Percentiles rank a stretch among this genome's conserved stretches.
These are phyloP conservation scores for Pichia californica DNA, from an alignment of 805 yeast genomes.

Conservation along the genomic window DNA sequence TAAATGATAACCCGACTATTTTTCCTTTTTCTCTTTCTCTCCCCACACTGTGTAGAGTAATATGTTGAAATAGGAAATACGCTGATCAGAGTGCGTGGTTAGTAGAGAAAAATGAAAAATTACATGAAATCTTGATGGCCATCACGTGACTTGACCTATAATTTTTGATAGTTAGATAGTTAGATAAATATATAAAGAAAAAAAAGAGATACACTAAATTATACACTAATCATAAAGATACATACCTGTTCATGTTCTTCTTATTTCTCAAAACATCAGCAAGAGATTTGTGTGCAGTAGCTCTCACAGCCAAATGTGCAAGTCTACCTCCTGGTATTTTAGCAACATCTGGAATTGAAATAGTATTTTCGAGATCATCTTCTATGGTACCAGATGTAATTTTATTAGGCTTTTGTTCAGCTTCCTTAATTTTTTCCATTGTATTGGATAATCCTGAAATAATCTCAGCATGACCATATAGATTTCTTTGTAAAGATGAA, in stretches of 20 bases:
- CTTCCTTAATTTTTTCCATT: background rate
- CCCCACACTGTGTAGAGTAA: too few relatives aligned
- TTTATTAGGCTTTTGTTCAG: background rate
- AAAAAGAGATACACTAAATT: too few relatives aligned
- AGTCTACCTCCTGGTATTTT: conserved; percentile 3
- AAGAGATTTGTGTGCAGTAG: conserved; percentile 1
- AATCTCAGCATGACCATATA: conserved; percentile 8
- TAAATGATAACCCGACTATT: too few relatives aligned
- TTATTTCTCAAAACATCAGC: conserved; percentile 3
- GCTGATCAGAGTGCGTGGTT: too few relatives aligned
- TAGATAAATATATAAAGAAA: too few relatives aligned
- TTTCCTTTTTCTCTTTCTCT: too few relatives aligned
- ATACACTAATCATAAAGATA: too few relatives aligned
- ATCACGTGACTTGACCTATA: too few relatives aligned
- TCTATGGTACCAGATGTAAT: background rate
- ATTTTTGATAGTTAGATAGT: too few relatives aligned
- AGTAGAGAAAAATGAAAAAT: too few relatives aligned
- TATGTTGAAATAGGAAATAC: too few relatives aligned
- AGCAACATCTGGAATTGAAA: background rate
- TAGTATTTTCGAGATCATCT: background rate
- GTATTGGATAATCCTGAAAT: background rate
- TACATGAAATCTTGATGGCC: too few relatives aligned
- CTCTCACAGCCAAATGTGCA: background rate
- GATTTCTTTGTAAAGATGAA: conserved; percentile 20
- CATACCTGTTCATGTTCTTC: conserved; percentile 4